Percentiles rank a stretch among this genome's conserved stretches.
phyloP scores from a whole-genome alignment of 225 moss, liverwort and hornwort species.

The Pseudoscleropodium purum region DNA sequence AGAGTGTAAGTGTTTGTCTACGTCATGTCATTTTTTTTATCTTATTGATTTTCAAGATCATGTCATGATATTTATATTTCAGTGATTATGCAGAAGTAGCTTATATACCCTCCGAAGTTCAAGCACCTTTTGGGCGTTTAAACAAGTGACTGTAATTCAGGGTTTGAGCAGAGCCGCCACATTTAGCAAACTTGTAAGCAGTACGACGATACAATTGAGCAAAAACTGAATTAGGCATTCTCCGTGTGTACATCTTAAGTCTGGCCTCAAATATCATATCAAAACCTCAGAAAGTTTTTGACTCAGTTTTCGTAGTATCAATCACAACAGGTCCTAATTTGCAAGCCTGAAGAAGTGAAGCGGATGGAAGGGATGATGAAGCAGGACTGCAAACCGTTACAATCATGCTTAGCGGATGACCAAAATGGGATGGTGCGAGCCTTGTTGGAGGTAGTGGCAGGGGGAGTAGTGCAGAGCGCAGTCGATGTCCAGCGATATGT shows the following conservation, averaged over 20 bases:
- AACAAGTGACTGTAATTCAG: not conserved
- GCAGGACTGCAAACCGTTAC: slow-evolving; percentile 68
- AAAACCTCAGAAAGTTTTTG: not conserved
- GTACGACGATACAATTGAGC: not conserved
- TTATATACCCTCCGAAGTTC: not conserved
- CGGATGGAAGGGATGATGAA: slow-evolving; percentile 61
- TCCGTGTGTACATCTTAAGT: not conserved
- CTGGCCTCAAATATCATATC: not conserved
- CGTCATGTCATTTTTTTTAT: not conserved
- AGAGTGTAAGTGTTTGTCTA: slow-evolving; percentile 65
- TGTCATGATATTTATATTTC: not conserved
- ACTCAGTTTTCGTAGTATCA: not conserved
- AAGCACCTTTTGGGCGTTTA: not conserved
- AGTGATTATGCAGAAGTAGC: not conserved
- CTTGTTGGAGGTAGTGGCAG: slow-evolving; percentile 92
- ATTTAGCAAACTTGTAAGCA: not conserved
- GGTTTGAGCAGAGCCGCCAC: not conserved
- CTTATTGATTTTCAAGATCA: not conserved
- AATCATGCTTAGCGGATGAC: slow-evolving; percentile 87
- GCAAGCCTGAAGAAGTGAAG: slow-evolving; percentile 95
- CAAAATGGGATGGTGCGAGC: slow-evolving; percentile 98
- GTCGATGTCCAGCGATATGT: slow-evolving; percentile 92
- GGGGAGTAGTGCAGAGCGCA: slow-evolving; percentile 86
- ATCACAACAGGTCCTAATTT: slow-evolving; percentile 63
- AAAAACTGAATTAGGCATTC: not conserved